Percentiles rank a stretch among this genome's conserved stretches.
Evolutionary conservation across 208 protist genomes (phyloP).

Genomic region (Crithidia sp.): DNA sequence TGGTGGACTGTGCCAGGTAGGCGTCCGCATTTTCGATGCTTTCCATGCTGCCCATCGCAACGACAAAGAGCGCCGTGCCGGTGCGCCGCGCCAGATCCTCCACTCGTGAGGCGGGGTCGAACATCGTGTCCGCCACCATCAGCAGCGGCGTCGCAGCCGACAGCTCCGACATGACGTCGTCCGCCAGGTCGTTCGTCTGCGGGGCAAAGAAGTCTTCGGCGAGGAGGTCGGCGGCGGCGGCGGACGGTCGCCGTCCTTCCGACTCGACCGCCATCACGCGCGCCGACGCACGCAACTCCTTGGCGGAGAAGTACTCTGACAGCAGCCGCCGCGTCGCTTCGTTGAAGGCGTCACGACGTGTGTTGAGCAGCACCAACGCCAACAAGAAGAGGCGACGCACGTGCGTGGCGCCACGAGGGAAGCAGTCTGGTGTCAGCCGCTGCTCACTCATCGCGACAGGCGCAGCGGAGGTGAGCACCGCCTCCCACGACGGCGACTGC

Average conservation of each 20-base stretch:
- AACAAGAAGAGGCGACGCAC: constrained; percentile 66
- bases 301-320: constrained; percentile 72
- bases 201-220: constrained; percentile 59
- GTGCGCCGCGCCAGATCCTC: constrained; percentile 87
- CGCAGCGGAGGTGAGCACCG: constrained; percentile 48
- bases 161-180: constrained; percentile 63
- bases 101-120: constrained; percentile 93
- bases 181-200: constrained; percentile 50
- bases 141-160: constrained; percentile 78
- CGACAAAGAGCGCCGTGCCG: constrained; percentile 52
- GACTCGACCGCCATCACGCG: neutral
- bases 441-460: constrained; percentile 48
- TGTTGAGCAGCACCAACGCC: constrained; percentile 71
- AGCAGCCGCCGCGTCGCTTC: constrained; percentile 64
- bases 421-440: constrained; percentile 44
- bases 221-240: neutral
- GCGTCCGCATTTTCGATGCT: constrained; percentile 92
- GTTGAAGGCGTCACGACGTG: constrained; percentile 78
- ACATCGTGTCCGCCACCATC: constrained; percentile 90
- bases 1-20: constrained; percentile 85
- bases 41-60: constrained; percentile 97
- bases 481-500: constrained; percentile 50
- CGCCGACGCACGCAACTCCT: constrained; percentile 19
- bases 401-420: constrained; percentile 34
- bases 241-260: neutral